These are phyloP conservation scores for Solanum paucissectum DNA, from an alignment of 257 asterid genomes.

Conservation along the genomic window DNA sequence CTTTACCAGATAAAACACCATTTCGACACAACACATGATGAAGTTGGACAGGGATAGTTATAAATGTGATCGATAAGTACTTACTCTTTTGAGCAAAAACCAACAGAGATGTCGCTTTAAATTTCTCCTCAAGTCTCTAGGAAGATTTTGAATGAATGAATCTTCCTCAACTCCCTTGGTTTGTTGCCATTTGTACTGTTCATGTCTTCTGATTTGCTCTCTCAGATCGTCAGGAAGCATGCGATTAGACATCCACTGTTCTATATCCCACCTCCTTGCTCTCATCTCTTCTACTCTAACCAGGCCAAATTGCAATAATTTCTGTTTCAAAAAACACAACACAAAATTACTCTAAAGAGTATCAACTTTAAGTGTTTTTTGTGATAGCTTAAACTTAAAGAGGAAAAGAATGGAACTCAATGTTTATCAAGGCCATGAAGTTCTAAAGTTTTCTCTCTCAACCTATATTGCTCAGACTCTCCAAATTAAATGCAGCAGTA, in stretches of 20 bases:
- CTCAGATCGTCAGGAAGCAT: not conserved
- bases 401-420: not conserved
- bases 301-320: not conserved
- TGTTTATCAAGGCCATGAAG: not conserved
- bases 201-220: not conserved
- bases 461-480: too few relatives aligned
- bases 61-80: not conserved
- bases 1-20: not conserved
- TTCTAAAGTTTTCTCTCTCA: too few relatives aligned
- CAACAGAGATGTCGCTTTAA: constrained; percentile 1
- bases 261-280: not conserved
- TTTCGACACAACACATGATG: not conserved
- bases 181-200: not conserved
- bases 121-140: not conserved
- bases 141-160: not conserved
- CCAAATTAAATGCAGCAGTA: too few relatives aligned
- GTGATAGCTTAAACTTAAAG: not conserved
- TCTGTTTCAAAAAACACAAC: not conserved
- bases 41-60: not conserved
- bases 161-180: not conserved
- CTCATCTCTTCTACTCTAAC: not conserved
- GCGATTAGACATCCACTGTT: not conserved
- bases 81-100: not conserved
- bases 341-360: not conserved
- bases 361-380: not conserved